These are phyloP conservation scores for Exophiala phaeomuriformis DNA, from an alignment of 2,329 filamentous ascomycete species.

Conservation along the genomic window DNA sequence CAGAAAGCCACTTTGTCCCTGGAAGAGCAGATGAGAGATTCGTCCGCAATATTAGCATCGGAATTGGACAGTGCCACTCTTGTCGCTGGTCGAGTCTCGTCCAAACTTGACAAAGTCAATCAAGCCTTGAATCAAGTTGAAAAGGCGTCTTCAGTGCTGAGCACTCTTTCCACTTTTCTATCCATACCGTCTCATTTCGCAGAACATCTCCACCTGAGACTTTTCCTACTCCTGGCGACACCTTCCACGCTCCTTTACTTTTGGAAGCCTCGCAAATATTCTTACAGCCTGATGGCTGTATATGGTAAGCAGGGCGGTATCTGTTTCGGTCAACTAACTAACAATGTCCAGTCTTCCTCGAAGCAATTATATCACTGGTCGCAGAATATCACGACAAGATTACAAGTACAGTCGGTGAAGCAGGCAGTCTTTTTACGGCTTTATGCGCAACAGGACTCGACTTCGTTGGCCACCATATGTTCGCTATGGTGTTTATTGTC, in stretches of 20 bases:
- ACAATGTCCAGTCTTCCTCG: slow-evolving; percentile 13
- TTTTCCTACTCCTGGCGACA: slow-evolving; percentile 11
- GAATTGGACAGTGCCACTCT: slow-evolving; percentile 14
- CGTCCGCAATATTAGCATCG: slow-evolving; percentile 9
- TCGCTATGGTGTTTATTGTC: background rate
- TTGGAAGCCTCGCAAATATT: slow-evolving; percentile 14
- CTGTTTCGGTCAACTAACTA: background rate
- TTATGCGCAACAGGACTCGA: background rate
- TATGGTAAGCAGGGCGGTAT: slow-evolving; percentile 11
- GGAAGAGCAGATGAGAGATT: slow-evolving; percentile 8
- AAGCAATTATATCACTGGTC: slow-evolving; percentile 11
- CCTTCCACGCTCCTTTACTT: slow-evolving; percentile 9
- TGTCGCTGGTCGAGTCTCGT: slow-evolving; percentile 11
- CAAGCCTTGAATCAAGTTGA: slow-evolving; percentile 15
- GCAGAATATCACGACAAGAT: slow-evolving; percentile 7
- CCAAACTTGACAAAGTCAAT: slow-evolving; percentile 17
- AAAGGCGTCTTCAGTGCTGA: slow-evolving; percentile 13
- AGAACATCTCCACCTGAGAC: slow-evolving; percentile 13
- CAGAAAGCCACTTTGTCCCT: slow-evolving; percentile 11
- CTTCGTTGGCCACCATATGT: background rate
- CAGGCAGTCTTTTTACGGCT: slow-evolving; percentile 1
- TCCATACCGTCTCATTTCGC: slow-evolving; percentile 12
- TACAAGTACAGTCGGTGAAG: background rate
- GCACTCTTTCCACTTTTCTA: slow-evolving; percentile 11
- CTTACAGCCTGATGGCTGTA: slow-evolving; percentile 11